Evolutionary conservation across 2,329 filamentous ascomycete genomes (phyloP).

Genomic region (Cercospora citrullina): DNA sequence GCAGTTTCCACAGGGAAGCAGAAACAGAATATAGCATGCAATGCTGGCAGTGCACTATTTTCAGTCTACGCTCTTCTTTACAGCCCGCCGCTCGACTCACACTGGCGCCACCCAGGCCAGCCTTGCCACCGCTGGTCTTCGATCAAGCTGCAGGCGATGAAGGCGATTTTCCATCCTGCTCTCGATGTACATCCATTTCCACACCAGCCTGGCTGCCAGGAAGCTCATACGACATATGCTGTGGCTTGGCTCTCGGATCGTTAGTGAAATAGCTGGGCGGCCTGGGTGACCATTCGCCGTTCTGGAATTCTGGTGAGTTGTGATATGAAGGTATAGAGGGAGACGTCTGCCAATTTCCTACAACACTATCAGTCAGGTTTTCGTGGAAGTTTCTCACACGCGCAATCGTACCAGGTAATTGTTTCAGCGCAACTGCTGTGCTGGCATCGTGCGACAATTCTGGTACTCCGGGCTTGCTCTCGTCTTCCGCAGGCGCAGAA

Average conservation of each 20-base stretch:
- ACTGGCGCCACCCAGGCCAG: neutral
- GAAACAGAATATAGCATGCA: neutral
- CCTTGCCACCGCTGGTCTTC: neutral
- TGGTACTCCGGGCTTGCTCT: slow-evolving; percentile 3
- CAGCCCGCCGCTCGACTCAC: neutral
- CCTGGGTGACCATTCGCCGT: slow-evolving; percentile 16
- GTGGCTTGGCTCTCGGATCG: slow-evolving; percentile 9
- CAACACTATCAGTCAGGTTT: neutral
- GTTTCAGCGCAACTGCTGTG: slow-evolving; percentile 12
- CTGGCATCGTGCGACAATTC: slow-evolving; percentile 11
- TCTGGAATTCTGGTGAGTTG: slow-evolving; percentile 14
- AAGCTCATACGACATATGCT: slow-evolving; percentile 14
- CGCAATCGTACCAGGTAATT: slow-evolving; percentile 5
- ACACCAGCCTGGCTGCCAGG: slow-evolving; percentile 16
- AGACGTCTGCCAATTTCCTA: slow-evolving; percentile 11
- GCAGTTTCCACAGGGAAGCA: neutral
- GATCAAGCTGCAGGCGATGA: neutral
- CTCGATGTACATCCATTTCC: slow-evolving; percentile 17
- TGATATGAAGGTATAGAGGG: slow-evolving; percentile 17
- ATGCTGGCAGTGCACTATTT: neutral
- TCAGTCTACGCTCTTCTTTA: neutral
- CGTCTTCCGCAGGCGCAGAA: neutral
- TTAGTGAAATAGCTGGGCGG: slow-evolving; percentile 19
- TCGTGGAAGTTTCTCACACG: neutral
- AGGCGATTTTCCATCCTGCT: neutral